Evolutionary conservation across 2,329 filamentous ascomycete genomes (phyloP).

Genomic region (Podosphaera fusca): DNA sequence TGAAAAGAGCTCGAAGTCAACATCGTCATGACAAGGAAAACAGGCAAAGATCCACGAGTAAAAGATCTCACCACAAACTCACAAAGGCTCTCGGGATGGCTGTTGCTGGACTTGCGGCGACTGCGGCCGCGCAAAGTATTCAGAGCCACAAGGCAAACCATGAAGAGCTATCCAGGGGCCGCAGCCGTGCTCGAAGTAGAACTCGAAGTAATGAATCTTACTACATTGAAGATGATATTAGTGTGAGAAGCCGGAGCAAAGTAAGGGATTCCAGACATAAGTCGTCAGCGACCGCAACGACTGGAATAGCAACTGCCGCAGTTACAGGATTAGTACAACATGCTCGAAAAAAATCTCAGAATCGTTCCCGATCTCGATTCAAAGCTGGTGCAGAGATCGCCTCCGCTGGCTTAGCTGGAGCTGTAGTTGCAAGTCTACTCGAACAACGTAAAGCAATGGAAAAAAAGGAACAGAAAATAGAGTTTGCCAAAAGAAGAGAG

Average conservation of each 20-base stretch:
- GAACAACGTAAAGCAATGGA: conserved; percentile 33
- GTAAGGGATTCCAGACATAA: conserved; percentile 19
- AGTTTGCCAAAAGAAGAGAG: conserved; percentile 12
- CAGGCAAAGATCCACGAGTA: conserved; percentile 17
- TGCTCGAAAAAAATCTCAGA: conserved; percentile 29
- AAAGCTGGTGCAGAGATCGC: conserved; percentile 34
- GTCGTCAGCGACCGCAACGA: conserved; percentile 14
- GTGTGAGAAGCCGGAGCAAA: conserved; percentile 22
- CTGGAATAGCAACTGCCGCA: conserved; percentile 28
- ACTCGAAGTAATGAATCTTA: conserved; percentile 19
- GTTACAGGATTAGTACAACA: conserved; percentile 35
- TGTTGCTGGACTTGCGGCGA: conserved; percentile 37
- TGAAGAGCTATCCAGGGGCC: conserved; percentile 31
- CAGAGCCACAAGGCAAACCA: conserved; percentile 35
- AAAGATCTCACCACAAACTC: conserved; percentile 23
- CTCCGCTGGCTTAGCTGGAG: conserved; percentile 34
- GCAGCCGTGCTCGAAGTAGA: conserved; percentile 24
- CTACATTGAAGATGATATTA: conserved; percentile 14
- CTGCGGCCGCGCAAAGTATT: conserved; percentile 41
- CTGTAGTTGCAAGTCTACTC: conserved; percentile 36
- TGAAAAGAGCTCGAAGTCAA: conserved; percentile 35
- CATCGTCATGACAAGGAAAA: conserved; percentile 23
- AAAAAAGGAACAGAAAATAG: conserved; percentile 15
- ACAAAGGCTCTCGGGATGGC: conserved; percentile 40
- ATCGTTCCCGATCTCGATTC: conserved; percentile 19